Evolutionary conservation across 176 grass and related monocot species (phyloP).

Genomic region (Carex scoparia): DNA sequence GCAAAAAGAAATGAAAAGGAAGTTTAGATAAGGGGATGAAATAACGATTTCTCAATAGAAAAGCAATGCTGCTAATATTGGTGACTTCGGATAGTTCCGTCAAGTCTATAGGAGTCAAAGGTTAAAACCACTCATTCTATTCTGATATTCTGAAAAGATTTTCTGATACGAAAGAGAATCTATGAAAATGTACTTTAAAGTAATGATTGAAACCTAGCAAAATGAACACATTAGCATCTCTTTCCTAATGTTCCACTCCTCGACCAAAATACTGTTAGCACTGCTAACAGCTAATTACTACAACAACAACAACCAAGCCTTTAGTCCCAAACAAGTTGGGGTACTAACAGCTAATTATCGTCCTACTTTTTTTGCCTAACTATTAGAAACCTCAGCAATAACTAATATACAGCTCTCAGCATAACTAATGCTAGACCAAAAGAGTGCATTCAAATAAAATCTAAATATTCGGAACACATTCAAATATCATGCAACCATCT

Average conservation of each 20-base stretch:
- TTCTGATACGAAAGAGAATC: background rate
- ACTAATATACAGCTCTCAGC: background rate
- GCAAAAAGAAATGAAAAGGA: background rate
- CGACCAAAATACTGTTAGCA: background rate
- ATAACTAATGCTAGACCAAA: background rate
- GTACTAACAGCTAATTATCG: background rate
- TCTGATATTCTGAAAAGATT: background rate
- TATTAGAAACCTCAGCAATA: background rate
- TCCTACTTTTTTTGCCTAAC: background rate
- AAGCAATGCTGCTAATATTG: background rate
- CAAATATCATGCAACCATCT: background rate
- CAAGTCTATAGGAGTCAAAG: background rate
- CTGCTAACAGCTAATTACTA: background rate
- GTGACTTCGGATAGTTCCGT: background rate
- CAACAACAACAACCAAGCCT: no score
- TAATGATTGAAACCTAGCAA: background rate
- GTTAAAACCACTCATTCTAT: background rate
- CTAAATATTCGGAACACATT: background rate
- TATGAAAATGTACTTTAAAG: background rate
- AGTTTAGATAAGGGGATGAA: background rate
- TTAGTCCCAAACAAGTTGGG: no score
- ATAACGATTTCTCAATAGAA: background rate
- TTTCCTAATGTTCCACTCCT: background rate
- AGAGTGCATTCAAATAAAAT: background rate
- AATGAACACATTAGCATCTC: background rate